A percentile compares a stretch with the other conserved stretches of the same genome.
Conservation (phyloP, 2,329 filamentous ascomycete genomes). For the Bipolaris zeicola region DNA sequence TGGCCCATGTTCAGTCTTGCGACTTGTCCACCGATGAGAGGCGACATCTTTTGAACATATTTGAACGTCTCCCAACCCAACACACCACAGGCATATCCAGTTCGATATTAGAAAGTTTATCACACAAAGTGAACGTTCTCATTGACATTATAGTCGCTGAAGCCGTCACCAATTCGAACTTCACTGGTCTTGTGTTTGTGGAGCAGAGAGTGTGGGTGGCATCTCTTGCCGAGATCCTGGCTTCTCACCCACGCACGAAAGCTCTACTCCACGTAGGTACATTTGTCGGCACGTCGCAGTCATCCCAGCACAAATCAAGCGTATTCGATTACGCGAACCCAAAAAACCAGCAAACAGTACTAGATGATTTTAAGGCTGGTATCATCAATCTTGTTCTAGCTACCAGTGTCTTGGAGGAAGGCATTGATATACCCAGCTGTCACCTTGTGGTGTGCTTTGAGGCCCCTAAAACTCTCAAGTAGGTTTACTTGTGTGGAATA, state of each 20-base stretch:
- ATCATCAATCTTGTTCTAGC: slow-evolving; percentile 63
- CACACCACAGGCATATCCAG: not conserved
- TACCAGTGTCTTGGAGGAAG: slow-evolving; percentile 65
- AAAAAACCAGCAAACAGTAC: slow-evolving; percentile 56
- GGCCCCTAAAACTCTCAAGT: slow-evolving; percentile 63
- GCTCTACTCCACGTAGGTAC: slow-evolving; percentile 51
- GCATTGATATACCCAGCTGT: slow-evolving; percentile 67
- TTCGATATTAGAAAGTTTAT: slow-evolving; percentile 31
- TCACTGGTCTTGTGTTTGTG: slow-evolving; percentile 55
- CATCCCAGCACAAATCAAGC: slow-evolving; percentile 50
- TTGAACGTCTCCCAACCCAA: slow-evolving; percentile 22
- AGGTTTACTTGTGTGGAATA: not conserved
- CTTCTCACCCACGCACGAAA: slow-evolving; percentile 35
- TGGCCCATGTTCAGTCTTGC: slow-evolving; percentile 28
- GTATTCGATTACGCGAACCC: slow-evolving; percentile 58
- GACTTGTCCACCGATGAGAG: slow-evolving; percentile 45
- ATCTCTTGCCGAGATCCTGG: slow-evolving; percentile 49
- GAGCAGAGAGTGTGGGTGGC: slow-evolving; percentile 53
- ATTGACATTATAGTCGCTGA: slow-evolving; percentile 47
- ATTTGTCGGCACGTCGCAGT: slow-evolving; percentile 60
- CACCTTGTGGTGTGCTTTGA: slow-evolving; percentile 70
- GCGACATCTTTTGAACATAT: slow-evolving; percentile 38
- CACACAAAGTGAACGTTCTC: slow-evolving; percentile 45
- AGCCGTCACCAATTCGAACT: slow-evolving; percentile 26
- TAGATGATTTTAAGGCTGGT: slow-evolving; percentile 61